These are phyloP conservation scores for Suhomyces sp. DNA, from an alignment of 805 yeast species.

Conservation along the genomic window DNA sequence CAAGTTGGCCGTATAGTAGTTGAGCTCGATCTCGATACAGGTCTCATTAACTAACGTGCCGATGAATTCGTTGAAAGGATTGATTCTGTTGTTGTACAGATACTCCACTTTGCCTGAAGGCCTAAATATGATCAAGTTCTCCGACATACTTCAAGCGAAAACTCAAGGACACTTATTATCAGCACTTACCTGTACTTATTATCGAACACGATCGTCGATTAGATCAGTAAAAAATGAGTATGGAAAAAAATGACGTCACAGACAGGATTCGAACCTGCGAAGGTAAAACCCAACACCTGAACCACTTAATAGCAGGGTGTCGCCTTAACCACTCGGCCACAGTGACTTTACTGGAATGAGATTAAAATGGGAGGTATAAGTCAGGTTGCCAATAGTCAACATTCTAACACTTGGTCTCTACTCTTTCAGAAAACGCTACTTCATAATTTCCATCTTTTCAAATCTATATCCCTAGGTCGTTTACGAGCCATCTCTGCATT, in stretches of 20 bases:
- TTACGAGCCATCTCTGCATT: too few species aligned
- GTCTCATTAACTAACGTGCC: constrained; percentile 35
- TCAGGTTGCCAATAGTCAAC: neutral
- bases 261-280: constrained; percentile 57
- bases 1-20: constrained; percentile 30
- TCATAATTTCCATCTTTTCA: too few species aligned
- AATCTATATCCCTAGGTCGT: too few species aligned
- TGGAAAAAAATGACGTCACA: constrained; percentile 37
- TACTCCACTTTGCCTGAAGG: constrained; percentile 37
- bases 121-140: constrained; percentile 35
- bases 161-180: too few species aligned
- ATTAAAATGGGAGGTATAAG: neutral
- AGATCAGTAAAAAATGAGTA: constrained; percentile 1
- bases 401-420: too few species aligned
- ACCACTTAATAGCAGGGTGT: constrained; percentile 23
- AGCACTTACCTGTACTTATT: neutral
- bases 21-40: constrained; percentile 28
- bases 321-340: constrained; percentile 40
- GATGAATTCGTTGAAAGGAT: constrained; percentile 41
- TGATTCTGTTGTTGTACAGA: constrained; percentile 32
- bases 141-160: constrained; percentile 33
- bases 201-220: neutral
- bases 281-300: constrained; percentile 35
- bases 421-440: too few species aligned
- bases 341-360: constrained; percentile 11